Evolutionary conservation across 2,329 filamentous ascomycete species (phyloP).

Genomic region (Talaromyces sp.): DNA sequence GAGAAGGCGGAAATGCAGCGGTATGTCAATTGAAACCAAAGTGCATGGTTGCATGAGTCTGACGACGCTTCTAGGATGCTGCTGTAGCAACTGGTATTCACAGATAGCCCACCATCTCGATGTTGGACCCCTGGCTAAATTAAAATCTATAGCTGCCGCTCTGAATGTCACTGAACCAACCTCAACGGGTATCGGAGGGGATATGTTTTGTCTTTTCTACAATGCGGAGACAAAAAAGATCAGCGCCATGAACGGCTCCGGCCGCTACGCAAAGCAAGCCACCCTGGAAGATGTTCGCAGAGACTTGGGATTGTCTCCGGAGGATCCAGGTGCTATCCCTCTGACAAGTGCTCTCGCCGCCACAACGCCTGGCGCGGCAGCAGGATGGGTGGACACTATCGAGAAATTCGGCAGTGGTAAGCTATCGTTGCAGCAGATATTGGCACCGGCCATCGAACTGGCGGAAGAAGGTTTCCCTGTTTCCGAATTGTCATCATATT

Average conservation of each 20-base stretch:
- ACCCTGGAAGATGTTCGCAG: slow-evolving; percentile 66
- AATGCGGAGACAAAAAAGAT: slow-evolving; percentile 77
- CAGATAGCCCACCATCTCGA: not conserved
- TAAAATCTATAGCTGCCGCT: slow-evolving; percentile 61
- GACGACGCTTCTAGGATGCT: slow-evolving; percentile 63
- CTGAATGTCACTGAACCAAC: slow-evolving; percentile 91
- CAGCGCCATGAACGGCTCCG: slow-evolving; percentile 85
- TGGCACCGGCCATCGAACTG: slow-evolving; percentile 76
- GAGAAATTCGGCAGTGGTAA: slow-evolving; percentile 87
- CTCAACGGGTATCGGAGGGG: slow-evolving; percentile 91
- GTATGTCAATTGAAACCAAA: slow-evolving; percentile 48
- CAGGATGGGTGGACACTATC: slow-evolving; percentile 87
- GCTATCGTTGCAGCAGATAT: slow-evolving; percentile 67
- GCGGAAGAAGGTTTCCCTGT: slow-evolving; percentile 89
- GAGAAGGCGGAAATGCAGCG: slow-evolving; percentile 85
- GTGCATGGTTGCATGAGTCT: slow-evolving; percentile 1
- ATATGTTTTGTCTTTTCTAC: slow-evolving; percentile 95
- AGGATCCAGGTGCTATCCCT: slow-evolving; percentile 59
- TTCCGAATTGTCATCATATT: slow-evolving; percentile 66
- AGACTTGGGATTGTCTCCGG: slow-evolving; percentile 60
- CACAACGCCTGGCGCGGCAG: slow-evolving; percentile 84
- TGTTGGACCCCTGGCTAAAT: slow-evolving; percentile 4
- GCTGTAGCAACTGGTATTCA: slow-evolving; percentile 78
- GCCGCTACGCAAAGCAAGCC: slow-evolving; percentile 66
- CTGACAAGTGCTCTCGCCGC: slow-evolving; percentile 72